Evolutionary conservation across 192 early-diverging fungal species (phyloP).

Genomic region (Obelidium mucronatum): DNA sequence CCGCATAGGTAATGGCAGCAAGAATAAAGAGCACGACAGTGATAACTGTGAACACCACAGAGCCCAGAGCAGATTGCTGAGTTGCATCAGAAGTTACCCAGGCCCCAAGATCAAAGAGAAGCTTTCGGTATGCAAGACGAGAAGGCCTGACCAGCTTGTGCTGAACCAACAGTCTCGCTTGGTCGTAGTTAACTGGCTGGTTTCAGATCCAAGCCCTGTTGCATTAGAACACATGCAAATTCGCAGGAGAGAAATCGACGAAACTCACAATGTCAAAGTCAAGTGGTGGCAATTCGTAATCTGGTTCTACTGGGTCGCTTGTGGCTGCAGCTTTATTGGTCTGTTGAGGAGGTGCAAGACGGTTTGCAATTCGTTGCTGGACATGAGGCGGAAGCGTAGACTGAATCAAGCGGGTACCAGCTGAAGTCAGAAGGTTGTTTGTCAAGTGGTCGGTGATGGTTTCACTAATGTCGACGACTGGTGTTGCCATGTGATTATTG

Average conservation of each 20-base stretch:
- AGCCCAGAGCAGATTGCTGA: constrained; percentile 45
- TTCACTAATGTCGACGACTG: background rate
- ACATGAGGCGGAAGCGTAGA: constrained; percentile 20
- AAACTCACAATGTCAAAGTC: constrained; percentile 22
- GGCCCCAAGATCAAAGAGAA: constrained; percentile 29
- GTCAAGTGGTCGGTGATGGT: background rate
- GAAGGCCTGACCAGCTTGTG: constrained; percentile 25
- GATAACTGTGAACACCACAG: constrained; percentile 42
- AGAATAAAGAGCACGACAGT: constrained; percentile 37
- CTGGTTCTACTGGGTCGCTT: too few relatives aligned
- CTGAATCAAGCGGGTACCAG: constrained; percentile 27
- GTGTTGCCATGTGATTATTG: background rate
- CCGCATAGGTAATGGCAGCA: constrained; percentile 51
- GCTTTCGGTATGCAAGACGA: constrained; percentile 13
- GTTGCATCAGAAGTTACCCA: constrained; percentile 47
- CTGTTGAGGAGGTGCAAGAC: constrained; percentile 4
- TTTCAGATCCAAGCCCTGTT: background rate
- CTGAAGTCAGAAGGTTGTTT: constrained; percentile 18
- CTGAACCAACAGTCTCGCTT: constrained; percentile 25
- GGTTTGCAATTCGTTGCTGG: constrained; percentile 30
- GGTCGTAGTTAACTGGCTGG: constrained; percentile 15
- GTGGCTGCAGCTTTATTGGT: background rate
- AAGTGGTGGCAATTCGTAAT: constrained; percentile 17
- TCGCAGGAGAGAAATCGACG: background rate
- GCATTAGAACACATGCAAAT: background rate